Evolutionary conservation across 2,329 filamentous ascomycete species (phyloP), one percentile per base, ranked within the genome.

Genomic region (Xylaria sp.): DNA sequence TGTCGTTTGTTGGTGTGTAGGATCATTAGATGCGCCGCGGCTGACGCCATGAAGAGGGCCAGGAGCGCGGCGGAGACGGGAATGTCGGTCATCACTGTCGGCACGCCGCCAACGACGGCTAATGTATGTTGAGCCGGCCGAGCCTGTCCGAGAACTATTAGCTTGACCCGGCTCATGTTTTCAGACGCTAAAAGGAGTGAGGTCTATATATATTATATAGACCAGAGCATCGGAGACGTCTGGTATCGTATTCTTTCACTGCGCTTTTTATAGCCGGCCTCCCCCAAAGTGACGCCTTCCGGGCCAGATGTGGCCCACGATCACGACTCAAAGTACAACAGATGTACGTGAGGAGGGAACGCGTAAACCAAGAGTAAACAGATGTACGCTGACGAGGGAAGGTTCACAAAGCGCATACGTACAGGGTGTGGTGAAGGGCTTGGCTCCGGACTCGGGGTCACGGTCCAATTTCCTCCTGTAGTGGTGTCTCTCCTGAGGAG

Each of bases 1-100:
- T 79, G 79, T 18, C 79, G 79, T 28, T 74, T 78, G 81, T 88
- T 91, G 66, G 81, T 73, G 67, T 83, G 82, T 1, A 77, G 69
- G 64, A 76, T 65, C 10, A 68, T 63, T 63, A 73, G 65, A 70
- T 77, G 75, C 41, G 73, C 73, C 8, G 60, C 69, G 3, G 72
- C 74, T 3, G 74, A 73, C 32, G 66, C 50, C 4, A 72, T 62
- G 72, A 76, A 77, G 15, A 76, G 70, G 1, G 67, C 32, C 6
- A 77, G 66, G 0, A 77, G 65, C 10, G 70, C 72, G 1, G 64
- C 72, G 3, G 72, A 64, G 53, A 77, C 66, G 30, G 75, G 70
- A 45, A 76, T 69, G 68, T 77, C 75, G 36, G 72, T 30, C 2
- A 15, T 28, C 1, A 68, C 45, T 4, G 69, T 65, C 2, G 75